phyloP scores from a whole-genome alignment of 2,329 filamentous ascomycete genomes.

The Fusarium staphyleae region DNA sequence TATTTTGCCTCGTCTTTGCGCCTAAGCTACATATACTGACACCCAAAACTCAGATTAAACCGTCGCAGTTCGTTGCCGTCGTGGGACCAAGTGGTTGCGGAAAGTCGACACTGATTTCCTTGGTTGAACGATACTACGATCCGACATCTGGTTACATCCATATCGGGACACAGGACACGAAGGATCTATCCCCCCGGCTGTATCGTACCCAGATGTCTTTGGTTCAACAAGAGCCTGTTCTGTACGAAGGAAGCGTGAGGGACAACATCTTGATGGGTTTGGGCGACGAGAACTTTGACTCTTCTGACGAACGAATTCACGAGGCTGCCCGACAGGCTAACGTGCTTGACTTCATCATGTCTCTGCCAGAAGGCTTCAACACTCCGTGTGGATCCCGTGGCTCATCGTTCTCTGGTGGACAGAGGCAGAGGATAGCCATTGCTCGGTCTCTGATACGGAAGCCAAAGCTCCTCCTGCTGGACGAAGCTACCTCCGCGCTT shows the following conservation, averaged over 20 bases:
- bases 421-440: conserved; percentile 71
- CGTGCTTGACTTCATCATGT: conserved; percentile 53
- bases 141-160: conserved; percentile 43
- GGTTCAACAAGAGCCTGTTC: conserved; percentile 50
- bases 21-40: conserved; percentile 39
- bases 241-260: conserved; percentile 58
- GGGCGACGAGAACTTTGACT: conserved; percentile 19
- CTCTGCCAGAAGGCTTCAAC: conserved; percentile 55
- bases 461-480: conserved; percentile 68
- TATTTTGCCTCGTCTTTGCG: rapidly evolving
- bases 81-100: conserved; percentile 66
- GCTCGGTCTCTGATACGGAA: conserved; percentile 69
- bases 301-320: conserved; percentile 43
- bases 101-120: conserved; percentile 64
- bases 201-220: conserved; percentile 48
- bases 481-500: conserved; percentile 68
- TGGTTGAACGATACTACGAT: conserved; percentile 56
- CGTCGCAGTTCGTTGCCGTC: conserved; percentile 56
- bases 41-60: conserved; percentile 1
- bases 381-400: conserved; percentile 68
- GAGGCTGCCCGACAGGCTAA: conserved; percentile 56
- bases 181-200: conserved; percentile 31
- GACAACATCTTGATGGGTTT: conserved; percentile 61
- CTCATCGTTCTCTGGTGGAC: conserved; percentile 70
- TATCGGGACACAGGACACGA: conserved; percentile 41